A percentile compares a stretch with the other conserved stretches of the same genome.
phyloP scores from a whole-genome alignment of 2,329 filamentous ascomycete genomes.

The Pyrenophora graminea region DNA sequence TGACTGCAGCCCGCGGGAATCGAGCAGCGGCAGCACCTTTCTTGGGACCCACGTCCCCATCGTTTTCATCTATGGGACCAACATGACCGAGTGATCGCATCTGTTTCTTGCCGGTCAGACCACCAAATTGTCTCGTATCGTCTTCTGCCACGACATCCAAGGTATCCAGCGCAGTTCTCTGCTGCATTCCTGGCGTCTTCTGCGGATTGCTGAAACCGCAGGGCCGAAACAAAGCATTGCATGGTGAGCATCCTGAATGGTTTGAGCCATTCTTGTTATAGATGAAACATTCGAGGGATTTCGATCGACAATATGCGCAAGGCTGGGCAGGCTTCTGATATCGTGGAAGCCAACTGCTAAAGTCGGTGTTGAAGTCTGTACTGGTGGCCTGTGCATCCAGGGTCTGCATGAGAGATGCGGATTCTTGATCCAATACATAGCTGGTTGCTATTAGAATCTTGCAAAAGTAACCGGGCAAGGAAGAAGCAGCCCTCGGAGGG shows the following conservation, averaged over 20 bases:
- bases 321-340: conserved; percentile 52
- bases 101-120: conserved; percentile 46
- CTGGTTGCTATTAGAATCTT: conserved; percentile 15
- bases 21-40: conserved; percentile 47
- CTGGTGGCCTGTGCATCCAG: conserved; percentile 11
- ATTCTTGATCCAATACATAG: not conserved
- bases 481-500: not conserved
- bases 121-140: conserved; percentile 35
- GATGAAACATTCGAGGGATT: conserved; percentile 54
- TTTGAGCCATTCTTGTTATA: conserved; percentile 45
- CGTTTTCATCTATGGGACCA: conserved; percentile 40
- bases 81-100: conserved; percentile 43
- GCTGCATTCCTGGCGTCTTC: conserved; percentile 34
- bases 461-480: not conserved
- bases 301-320: conserved; percentile 55
- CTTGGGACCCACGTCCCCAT: conserved; percentile 34
- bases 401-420: conserved; percentile 9
- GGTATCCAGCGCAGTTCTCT: conserved; percentile 51
- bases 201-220: conserved; percentile 53
- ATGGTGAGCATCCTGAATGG: conserved; percentile 51
- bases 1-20: conserved; percentile 79
- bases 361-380: conserved; percentile 47
- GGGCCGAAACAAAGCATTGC: conserved; percentile 53
- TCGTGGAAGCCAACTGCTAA: conserved; percentile 53
- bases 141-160: conserved; percentile 54